phyloP scores from a whole-genome alignment of 768 basidiomycete species.

The Trametes cubensis region DNA sequence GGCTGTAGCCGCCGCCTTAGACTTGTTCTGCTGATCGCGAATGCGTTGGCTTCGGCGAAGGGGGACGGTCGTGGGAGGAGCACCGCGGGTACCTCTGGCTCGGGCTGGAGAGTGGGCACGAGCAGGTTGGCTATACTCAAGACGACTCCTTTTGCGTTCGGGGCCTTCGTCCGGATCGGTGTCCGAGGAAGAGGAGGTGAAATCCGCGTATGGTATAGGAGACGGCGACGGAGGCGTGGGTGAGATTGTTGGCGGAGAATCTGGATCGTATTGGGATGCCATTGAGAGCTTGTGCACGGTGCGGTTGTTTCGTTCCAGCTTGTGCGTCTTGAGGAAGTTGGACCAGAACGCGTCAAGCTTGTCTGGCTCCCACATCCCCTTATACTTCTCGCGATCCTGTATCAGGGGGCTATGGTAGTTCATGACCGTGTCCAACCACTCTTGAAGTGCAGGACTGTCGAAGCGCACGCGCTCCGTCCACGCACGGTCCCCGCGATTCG shows the following conservation, averaged over 20 bases:
- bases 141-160: too few relatives aligned
- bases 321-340: background rate
- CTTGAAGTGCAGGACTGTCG: background rate
- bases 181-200: too few relatives aligned
- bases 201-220: too few relatives aligned
- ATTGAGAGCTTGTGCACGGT: background rate
- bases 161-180: too few relatives aligned
- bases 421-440: slow-evolving; percentile 7
- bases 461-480: background rate
- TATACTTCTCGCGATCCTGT: background rate
- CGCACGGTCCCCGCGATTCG: background rate
- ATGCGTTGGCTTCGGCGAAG: too few relatives aligned
- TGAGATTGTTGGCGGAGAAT: background rate
- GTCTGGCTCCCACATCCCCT: background rate
- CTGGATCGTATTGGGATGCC: background rate
- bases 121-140: too few relatives aligned
- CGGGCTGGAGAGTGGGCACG: too few relatives aligned
- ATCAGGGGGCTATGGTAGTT: background rate
- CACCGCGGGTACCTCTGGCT: too few relatives aligned
- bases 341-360: slow-evolving; percentile 3
- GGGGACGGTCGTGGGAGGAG: background rate
- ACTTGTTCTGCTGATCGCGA: too few relatives aligned
- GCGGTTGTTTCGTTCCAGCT: slow-evolving; percentile 3
- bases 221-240: too few relatives aligned
- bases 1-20: too few relatives aligned